Percentiles rank a stretch among this genome's conserved stretches.
Conservation (phyloP, 495 filamentous ascomycete species). For the Penicillium malachiteum region DNA sequence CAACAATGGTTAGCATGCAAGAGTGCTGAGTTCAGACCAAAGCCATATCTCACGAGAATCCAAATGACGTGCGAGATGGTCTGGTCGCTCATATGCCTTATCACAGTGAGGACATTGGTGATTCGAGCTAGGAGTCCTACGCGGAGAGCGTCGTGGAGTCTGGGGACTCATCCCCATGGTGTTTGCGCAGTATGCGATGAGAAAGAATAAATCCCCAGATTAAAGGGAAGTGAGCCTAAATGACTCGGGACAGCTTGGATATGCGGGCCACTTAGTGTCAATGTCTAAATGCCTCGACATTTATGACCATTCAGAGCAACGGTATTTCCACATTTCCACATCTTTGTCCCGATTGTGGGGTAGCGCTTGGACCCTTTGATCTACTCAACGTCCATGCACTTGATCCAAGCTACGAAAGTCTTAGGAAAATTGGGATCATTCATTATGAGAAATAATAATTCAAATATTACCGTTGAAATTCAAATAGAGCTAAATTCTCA, state of each 20-base stretch:
- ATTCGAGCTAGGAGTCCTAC: constrained; percentile 6
- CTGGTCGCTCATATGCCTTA: constrained; percentile 24
- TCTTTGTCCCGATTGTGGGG: background rate
- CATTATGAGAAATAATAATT: no score
- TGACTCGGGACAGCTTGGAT: background rate
- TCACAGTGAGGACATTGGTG: constrained; percentile 27
- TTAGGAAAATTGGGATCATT: no score
- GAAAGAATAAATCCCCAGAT: no score
- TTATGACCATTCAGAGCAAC: background rate
- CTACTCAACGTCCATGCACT: no score
- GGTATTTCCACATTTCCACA: background rate
- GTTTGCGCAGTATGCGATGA: no score
- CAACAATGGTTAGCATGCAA: background rate
- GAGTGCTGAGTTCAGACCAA: background rate
- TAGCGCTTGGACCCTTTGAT: background rate
- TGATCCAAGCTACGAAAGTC: no score
- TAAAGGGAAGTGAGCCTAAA: background rate
- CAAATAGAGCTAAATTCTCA: background rate
- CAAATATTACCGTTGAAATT: background rate
- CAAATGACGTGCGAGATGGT: constrained; percentile 32
- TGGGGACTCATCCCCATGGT: constrained; percentile 2
- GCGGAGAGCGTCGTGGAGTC: constrained; percentile 13
- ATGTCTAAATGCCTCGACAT: background rate
- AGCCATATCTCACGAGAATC: constrained; percentile 22
- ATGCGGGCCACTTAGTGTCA: constrained; percentile 4